Conservation (phyloP, 371 early-diverging fungal species). For the Syncephalastrum racemosum region DNA sequence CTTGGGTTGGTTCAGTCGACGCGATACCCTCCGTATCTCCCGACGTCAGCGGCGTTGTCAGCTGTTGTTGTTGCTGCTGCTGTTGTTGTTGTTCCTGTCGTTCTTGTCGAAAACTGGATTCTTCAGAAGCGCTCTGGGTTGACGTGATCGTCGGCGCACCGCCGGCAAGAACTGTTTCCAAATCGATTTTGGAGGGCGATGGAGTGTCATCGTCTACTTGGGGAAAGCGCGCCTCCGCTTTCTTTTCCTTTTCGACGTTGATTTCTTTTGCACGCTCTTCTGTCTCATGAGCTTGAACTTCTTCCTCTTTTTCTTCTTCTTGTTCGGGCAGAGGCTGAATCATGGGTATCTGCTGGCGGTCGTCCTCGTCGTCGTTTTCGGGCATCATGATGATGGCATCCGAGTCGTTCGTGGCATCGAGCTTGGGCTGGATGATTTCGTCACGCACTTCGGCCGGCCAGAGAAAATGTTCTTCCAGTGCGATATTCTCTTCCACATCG, state of each 20-base stretch:
- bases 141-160: too few relatives aligned
- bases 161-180: too few relatives aligned
- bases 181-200: too few relatives aligned
- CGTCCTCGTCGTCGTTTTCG: slow-evolving; percentile 14
- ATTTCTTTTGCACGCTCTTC: too few relatives aligned
- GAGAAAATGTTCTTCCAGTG: slow-evolving; percentile 26
- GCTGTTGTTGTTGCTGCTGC: slow-evolving; percentile 9
- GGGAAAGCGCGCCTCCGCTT: too few relatives aligned
- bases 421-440: slow-evolving; percentile 36
- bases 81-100: slow-evolving; percentile 2
- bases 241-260: too few relatives aligned
- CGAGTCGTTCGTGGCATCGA: slow-evolving; percentile 21
- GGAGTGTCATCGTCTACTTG: too few relatives aligned
- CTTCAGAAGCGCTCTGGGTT: background rate
- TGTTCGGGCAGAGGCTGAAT: slow-evolving; percentile 8
- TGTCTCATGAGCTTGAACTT: too few relatives aligned
- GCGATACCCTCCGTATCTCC: too few relatives aligned
- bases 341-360: slow-evolving; percentile 6
- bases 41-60: background rate
- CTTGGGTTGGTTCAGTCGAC: too few relatives aligned
- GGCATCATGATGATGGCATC: slow-evolving; percentile 20
- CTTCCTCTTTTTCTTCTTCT: background rate
- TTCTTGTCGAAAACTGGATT: background rate
- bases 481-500: slow-evolving; percentile 32
- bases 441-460: slow-evolving; percentile 46